Evolutionary conservation across 2,329 filamentous ascomycete species (phyloP).

Genomic region (Diaporthe sp.): DNA sequence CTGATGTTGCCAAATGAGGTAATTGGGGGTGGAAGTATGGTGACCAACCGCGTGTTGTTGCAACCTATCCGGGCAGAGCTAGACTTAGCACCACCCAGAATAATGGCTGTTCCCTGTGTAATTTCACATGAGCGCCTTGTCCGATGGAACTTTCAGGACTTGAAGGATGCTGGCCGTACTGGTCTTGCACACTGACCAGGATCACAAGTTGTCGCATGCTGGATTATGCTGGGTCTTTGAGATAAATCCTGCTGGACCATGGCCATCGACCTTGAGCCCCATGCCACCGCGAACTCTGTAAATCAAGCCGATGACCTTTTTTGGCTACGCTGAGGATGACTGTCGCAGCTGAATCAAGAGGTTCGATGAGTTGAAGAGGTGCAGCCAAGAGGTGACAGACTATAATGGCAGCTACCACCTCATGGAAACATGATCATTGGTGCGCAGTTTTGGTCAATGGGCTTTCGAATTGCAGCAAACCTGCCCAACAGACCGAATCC

Average conservation of each 20-base stretch:
- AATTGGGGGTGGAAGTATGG: not conserved
- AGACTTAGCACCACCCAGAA: slow-evolving; percentile 1
- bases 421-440: not conserved
- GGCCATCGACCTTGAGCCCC: not conserved
- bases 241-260: not conserved
- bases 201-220: not conserved
- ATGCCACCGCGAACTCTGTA: not conserved
- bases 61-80: not conserved
- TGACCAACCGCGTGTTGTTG: slow-evolving; percentile 3
- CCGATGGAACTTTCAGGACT: not conserved
- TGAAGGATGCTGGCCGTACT: not conserved
- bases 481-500: not conserved
- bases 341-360: not conserved
- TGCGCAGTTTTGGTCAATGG: not conserved
- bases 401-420: not conserved
- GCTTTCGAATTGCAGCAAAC: not conserved
- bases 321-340: not conserved
- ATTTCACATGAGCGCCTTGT: not conserved
- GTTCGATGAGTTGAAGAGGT: not conserved
- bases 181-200: not conserved
- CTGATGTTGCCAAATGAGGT: slow-evolving; percentile 1
- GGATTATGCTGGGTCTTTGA: not conserved
- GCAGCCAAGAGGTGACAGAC: slow-evolving; percentile 2
- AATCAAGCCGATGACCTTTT: not conserved
- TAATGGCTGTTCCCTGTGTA: not conserved